These are phyloP conservation scores for Leccinum aurantiacum DNA, from an alignment of 768 basidiomycete species.

Conservation along the genomic window DNA sequence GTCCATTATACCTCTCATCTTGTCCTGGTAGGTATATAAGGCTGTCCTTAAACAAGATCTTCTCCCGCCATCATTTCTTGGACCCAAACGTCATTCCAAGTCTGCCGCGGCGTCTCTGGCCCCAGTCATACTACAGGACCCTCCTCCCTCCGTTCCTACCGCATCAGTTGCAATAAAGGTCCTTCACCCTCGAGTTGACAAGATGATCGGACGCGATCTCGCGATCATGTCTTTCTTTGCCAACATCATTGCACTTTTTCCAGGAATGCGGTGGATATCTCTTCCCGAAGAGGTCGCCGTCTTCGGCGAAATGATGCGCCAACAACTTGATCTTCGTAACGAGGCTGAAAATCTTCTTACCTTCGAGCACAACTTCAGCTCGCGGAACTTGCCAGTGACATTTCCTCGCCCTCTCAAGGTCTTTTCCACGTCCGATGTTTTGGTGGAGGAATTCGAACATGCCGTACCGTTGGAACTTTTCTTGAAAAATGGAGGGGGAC, in stretches of 20 bases:
- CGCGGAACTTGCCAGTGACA: constrained; percentile 75
- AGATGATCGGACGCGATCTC: constrained; percentile 85
- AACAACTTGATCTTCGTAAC: constrained; percentile 86
- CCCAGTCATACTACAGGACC: constrained; percentile 46
- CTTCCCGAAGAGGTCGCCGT: constrained; percentile 93
- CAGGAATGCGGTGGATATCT: constrained; percentile 96
- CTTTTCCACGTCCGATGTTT: constrained; percentile 78
- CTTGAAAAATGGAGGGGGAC: constrained; percentile 86
- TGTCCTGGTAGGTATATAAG: constrained; percentile 68
- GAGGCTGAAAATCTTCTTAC: constrained; percentile 85
- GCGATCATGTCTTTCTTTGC: constrained; percentile 96
- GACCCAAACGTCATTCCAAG: constrained; percentile 62
- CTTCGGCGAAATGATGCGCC: constrained; percentile 96
- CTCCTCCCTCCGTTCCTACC: constrained; percentile 72
- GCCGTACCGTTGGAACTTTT: constrained; percentile 89
- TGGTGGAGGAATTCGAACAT: constrained; percentile 93
- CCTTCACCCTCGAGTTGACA: constrained; percentile 82
- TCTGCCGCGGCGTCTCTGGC: constrained; percentile 51
- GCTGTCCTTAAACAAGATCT: constrained; percentile 83
- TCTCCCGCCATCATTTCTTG: constrained; percentile 81
- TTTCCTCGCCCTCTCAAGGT: constrained; percentile 86
- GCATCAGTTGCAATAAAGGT: constrained; percentile 95
- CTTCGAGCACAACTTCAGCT: constrained; percentile 86
- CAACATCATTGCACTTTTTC: constrained; percentile 68
- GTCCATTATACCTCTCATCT: background rate